Conservation (phyloP, 208 protist species). For the Crithidia bombi region DNA sequence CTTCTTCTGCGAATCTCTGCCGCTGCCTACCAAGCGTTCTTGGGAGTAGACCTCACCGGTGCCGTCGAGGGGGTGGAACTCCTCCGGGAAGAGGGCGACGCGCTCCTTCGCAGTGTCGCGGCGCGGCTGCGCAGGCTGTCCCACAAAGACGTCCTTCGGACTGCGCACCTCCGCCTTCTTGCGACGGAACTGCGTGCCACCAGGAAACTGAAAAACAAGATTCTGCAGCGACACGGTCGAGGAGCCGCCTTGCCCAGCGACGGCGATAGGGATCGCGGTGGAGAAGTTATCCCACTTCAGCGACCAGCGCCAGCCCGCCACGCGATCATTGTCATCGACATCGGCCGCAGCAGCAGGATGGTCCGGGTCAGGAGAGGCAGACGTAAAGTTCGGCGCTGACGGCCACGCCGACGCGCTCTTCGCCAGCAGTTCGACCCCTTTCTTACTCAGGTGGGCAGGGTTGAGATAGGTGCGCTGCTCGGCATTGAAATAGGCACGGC, state of each 20-base stretch:
- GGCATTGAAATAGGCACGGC: constrained; percentile 17
- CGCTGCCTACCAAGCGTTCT: constrained; percentile 13
- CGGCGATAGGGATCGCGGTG: constrained; percentile 30
- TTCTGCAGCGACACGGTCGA: constrained; percentile 43
- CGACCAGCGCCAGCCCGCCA: constrained; percentile 44
- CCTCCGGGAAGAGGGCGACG: neutral
- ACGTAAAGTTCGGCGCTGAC: neutral
- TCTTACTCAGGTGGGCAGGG: constrained; percentile 24
- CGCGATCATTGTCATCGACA: constrained; percentile 2
- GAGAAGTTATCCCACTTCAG: constrained; percentile 73
- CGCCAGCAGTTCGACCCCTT: constrained; percentile 19
- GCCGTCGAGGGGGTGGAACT: neutral
- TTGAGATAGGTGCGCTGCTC: neutral
- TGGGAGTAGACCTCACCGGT: constrained; percentile 19
- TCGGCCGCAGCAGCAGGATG: neutral
- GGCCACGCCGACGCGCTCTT: constrained; percentile 23
- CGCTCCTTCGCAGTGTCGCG: neutral
- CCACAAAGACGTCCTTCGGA: constrained; percentile 17
- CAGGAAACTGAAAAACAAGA: constrained; percentile 60
- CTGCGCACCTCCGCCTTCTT: neutral
- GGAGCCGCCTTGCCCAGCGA: constrained; percentile 6
- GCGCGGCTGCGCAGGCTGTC: neutral
- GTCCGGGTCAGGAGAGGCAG: neutral
- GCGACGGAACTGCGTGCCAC: constrained; percentile 35
- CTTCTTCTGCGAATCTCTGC: neutral